Base-by-base conservation (phyloP, 768 basidiomycete species). In the Grammothele lineata region DNA sequence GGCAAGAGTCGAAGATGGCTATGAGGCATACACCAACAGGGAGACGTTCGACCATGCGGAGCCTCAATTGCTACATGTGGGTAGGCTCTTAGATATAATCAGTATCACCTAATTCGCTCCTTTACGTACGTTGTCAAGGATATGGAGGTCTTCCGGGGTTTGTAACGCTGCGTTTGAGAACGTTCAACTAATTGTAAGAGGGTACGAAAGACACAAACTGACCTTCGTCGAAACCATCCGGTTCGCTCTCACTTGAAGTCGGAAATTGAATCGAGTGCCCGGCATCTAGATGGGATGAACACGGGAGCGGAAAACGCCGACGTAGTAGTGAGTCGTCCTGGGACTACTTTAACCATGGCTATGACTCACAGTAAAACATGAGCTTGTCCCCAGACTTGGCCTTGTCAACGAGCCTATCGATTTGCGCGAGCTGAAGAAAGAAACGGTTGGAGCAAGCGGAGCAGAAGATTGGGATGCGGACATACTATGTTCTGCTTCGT, bases 171-270 rank as follows among this genome's bases (percentile, higher is more conserved):
- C n/a, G n/a, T n/a, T n/a, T n/a, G n/a, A n/a, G n/a, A n/a, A n/a
- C n/a, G n/a, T n/a, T n/a, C n/a, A n/a, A n/a, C n/a, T n/a, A n/a
- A n/a, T n/a, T n/a, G n/a, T n/a, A n/a, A n/a, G n/a, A n/a, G n/a
- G n/a, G n/a, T n/a, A n/a, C n/a, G n/a, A n/a, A 15, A 57, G 50
- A 30, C 5, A 23, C 25, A 17, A 9, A 18, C 55, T n/a, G 34
- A 56, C 59, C 50, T 45, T 62, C 62, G n/a, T 61, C 60, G 7
- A 42, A 26, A 4, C 55, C 58, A n/a, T 63, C 62, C 5, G 55
- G 55, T 40, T 61, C 57, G 7, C 11, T 43, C 14, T 37, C 19
- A 2, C 18, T 12, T 36, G 7, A 7, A 36, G 27, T 30, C 7
- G 27, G 27, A 14, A 30, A 7, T 30, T 30, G 27, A 36, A 24